Conservation (phyloP, 495 filamentous ascomycete species). For the Tuber melanosporum region DNA sequence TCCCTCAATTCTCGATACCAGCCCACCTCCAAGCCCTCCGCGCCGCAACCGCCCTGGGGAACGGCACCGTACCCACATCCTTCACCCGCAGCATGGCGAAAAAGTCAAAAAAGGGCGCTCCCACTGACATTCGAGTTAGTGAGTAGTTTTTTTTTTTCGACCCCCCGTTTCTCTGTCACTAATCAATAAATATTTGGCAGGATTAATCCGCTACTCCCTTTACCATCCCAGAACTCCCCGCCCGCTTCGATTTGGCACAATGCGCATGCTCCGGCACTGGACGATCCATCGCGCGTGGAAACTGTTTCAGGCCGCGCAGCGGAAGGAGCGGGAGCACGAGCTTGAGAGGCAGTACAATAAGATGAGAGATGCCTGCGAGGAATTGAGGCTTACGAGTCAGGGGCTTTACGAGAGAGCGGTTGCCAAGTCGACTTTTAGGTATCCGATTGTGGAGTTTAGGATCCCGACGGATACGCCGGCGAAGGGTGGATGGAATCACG, state of each 20-base stretch:
- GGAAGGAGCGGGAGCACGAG: conserved; percentile 51
- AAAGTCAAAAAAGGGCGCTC: conserved; percentile 20
- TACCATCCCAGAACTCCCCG: conserved; percentile 38
- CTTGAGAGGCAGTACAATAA: conserved; percentile 64
- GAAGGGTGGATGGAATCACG: conserved; percentile 61
- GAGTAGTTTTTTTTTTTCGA: conserved; percentile 18
- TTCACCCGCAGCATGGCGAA: conserved; percentile 28
- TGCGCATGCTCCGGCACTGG: conserved; percentile 90
- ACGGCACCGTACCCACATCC: conserved; percentile 9
- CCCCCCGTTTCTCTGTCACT: background rate
- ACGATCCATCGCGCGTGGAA: conserved; percentile 96
- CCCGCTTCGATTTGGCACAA: conserved; percentile 44
- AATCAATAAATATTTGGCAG: conserved; percentile 10
- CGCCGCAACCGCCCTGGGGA: conserved; percentile 13
- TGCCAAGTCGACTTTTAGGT: conserved; percentile 55
- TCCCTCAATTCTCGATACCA: conserved; percentile 20
- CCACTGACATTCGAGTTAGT: conserved; percentile 30
- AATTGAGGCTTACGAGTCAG: conserved; percentile 54
- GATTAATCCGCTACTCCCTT: conserved; percentile 41
- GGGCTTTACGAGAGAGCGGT: conserved; percentile 61
- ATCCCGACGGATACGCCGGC: conserved; percentile 47
- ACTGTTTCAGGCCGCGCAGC: conserved; percentile 53
- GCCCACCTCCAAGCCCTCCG: conserved; percentile 9
- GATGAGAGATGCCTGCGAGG: conserved; percentile 64
- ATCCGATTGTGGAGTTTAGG: conserved; percentile 41